phyloP scores from a whole-genome alignment of 805 yeast genomes.

The Metschnikowia kofuensis region DNA sequence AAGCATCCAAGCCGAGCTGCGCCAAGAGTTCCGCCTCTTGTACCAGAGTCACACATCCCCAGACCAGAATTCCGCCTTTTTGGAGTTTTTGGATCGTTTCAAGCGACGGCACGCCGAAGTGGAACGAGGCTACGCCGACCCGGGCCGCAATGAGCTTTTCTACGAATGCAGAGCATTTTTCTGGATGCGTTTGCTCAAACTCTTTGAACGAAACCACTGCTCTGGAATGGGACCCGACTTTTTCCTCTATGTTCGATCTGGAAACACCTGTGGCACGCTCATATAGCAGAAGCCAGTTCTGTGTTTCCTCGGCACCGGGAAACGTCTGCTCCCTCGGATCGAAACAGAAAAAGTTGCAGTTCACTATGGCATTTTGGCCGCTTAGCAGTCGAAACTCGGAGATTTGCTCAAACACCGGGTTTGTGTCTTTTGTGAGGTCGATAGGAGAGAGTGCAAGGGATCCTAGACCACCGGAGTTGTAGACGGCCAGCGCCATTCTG shows the following conservation, averaged over 20 bases:
- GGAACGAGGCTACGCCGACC: conserved; percentile 52
- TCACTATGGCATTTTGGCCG: conserved; percentile 24
- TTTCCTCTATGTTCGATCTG: background rate
- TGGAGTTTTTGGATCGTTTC: conserved; percentile 33
- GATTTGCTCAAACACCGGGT: conserved; percentile 11
- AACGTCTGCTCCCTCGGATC: conserved; percentile 20
- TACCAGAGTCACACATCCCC: conserved; percentile 47
- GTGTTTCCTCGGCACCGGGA: conserved; percentile 18
- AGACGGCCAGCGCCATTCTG: conserved; percentile 41
- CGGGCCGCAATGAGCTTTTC: conserved; percentile 15
- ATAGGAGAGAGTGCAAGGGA: conserved; percentile 41
- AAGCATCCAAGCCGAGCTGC: conserved; percentile 42
- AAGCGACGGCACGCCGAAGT: conserved; percentile 46
- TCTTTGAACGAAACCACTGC: conserved; percentile 31
- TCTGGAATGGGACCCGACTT: conserved; percentile 13
- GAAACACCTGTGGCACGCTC: background rate
- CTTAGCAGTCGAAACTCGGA: conserved; percentile 17
- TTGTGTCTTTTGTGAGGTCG: conserved; percentile 24
- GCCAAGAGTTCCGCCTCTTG: conserved; percentile 37
- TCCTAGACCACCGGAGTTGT: conserved; percentile 49
- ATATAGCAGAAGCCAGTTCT: conserved; percentile 24
- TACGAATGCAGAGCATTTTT: conserved; percentile 17
- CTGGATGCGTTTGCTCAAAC: conserved; percentile 21
- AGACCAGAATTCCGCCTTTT: conserved; percentile 35
- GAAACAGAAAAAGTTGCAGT: conserved; percentile 49